Conservation (phyloP, 192 early-diverging fungal species). For the Radiomyces spectabilis region DNA sequence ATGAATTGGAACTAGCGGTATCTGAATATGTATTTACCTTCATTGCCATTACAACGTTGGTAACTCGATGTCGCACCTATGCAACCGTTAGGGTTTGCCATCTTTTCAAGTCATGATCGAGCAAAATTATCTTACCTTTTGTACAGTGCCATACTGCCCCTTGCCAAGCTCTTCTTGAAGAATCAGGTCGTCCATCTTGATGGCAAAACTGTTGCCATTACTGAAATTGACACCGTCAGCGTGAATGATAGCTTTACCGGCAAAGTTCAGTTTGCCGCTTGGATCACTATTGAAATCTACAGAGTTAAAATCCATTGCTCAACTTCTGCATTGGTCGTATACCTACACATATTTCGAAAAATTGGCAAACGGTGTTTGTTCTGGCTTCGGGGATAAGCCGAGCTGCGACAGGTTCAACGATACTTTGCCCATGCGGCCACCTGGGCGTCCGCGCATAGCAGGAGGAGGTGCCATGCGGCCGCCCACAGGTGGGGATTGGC, state of each 20-base stretch:
- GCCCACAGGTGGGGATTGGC: slow-evolving; percentile 8
- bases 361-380: slow-evolving; percentile 53
- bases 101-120: too few species aligned
- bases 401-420: slow-evolving; percentile 21
- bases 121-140: slow-evolving; percentile 64
- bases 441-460: slow-evolving; percentile 3
- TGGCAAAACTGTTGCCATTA: slow-evolving; percentile 79
- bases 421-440: slow-evolving; percentile 3
- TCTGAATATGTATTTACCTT: slow-evolving; percentile 36
- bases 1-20: background rate
- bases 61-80: slow-evolving; percentile 70
- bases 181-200: slow-evolving; percentile 80
- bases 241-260: slow-evolving; percentile 87
- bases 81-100: too few species aligned
- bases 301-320: slow-evolving; percentile 5
- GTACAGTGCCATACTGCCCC: slow-evolving; percentile 92
- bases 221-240: slow-evolving; percentile 88
- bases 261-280: slow-evolving; percentile 83
- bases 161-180: slow-evolving; percentile 76
- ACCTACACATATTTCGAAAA: slow-evolving; percentile 63
- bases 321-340: background rate
- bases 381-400: slow-evolving; percentile 11
- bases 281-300: slow-evolving; percentile 50
- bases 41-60: slow-evolving; percentile 83
- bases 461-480: background rate